Evolutionary conservation across 192 early-diverging fungal species (phyloP).

Genomic region (Coemansia guatemalensis): DNA sequence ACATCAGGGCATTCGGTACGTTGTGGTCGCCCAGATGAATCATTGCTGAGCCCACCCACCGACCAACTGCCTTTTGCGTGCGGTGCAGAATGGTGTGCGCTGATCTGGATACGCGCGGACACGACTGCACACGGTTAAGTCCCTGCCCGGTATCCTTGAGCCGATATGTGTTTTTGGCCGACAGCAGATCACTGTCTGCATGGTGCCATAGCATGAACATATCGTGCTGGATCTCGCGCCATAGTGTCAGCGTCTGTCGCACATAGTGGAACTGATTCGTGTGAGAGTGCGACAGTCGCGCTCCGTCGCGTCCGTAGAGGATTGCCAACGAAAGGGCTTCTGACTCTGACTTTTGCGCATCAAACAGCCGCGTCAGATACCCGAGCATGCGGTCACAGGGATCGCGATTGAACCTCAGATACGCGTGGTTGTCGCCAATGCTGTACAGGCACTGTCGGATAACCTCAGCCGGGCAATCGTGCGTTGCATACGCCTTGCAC

Average conservation of each 20-base stretch:
- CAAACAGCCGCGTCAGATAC: constrained; percentile 74
- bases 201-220: constrained; percentile 97
- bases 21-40: constrained; percentile 98
- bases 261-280: constrained; percentile 92
- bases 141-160: constrained; percentile 97
- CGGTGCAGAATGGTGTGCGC: constrained; percentile 80
- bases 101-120: constrained; percentile 73
- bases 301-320: constrained; percentile 74
- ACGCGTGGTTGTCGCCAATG: constrained; percentile 98
- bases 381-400: constrained; percentile 90
- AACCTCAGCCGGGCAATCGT: constrained; percentile 60
- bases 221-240: constrained; percentile 95
- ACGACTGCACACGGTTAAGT: constrained; percentile 89
- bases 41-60: constrained; percentile 94
- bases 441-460: constrained; percentile 89
- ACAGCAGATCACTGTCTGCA: constrained; percentile 85
- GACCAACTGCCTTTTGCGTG: constrained; percentile 60
- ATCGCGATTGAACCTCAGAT: constrained; percentile 85
- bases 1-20: constrained; percentile 97
- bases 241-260: constrained; percentile 88
- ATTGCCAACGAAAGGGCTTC: constrained; percentile 78
- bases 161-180: constrained; percentile 70
- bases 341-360: constrained; percentile 60
- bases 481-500: constrained; percentile 72
- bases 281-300: constrained; percentile 91